Base-by-base conservation (phyloP, 805 yeast genomes). In the Hanseniaspora meyeri region DNA sequence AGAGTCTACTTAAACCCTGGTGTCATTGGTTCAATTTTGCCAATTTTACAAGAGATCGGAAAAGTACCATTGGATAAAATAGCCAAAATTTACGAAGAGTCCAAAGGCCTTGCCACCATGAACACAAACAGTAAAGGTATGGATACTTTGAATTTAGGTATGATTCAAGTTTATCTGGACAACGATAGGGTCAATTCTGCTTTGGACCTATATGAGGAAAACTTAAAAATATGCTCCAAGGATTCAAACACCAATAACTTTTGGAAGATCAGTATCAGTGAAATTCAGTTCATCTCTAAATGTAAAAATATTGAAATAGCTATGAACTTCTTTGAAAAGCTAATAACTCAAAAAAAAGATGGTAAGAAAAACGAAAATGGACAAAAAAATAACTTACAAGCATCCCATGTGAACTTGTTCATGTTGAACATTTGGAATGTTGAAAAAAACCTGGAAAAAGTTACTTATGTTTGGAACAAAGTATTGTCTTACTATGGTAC, bases 251-350 rank as follows among this genome's bases (percentile, higher is more conserved):
- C 67, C 43, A 62, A 64, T 54, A 73, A 72, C 67, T 70, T 73
- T 63, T 75, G 81, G 52, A 77, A 82, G 36, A 72, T 85, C 68
- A 77, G 84, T 37, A 86, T 83, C 68, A 82, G 87, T 49, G 95
- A 87, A 71, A 74, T 85, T 59, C 75, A 83, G 3, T 87, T 87
- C 63, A 83, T 87, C 65, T 93, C 95, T 47, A 80, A 79, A 61
- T 83, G 88, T 67, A 79, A 78, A 64, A 89, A 87, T 65, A 74
- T 85, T 56, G 73, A 73, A 43, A 82, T 87, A 48, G 87, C 95
- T 4, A 80, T 79, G 64, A 77, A 80, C 43, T 87, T 87, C 63
- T 86, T 83, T 67, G 82, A 81, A 62, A 85, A 83, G 66, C 91
- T 87, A 3, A 73, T 85, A 51, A 74, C 77, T 59, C 77, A 75